Evolutionary conservation across 345 rosid species (phyloP), one percentile per base, ranked within the genome.

Genomic region (Eucalyptus marginata): DNA sequence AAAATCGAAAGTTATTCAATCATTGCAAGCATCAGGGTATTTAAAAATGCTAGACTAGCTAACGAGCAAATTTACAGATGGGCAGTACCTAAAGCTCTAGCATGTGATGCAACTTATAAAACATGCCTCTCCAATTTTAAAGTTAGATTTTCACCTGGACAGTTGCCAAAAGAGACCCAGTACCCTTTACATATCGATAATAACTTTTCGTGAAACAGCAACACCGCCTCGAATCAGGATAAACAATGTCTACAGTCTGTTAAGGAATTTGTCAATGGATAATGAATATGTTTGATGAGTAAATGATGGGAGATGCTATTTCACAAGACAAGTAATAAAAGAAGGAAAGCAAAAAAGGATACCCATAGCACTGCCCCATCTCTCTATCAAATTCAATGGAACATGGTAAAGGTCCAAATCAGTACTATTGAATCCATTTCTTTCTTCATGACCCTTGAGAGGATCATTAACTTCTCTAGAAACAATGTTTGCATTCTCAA

Each of bases 291-390:
- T 36, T 86, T 10, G 16, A 66, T 62, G 66, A 50, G 27, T 49
- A 27, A 24, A 89, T 8, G 24, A 58, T 29, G 47, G 29, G 47
- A 40, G 47, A 76, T 24, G 71, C 33, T 7, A 36, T 86, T 51
- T 76, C 1, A 76, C 29, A 66, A 64, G 62, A 49, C 87, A 27
- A 79, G 22, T 17, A 56, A 47, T 66, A 58, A 62, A 43, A n/a
- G 81, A 87, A 87, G 81, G 54, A 88, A 33, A 64, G 29, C 64
- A 22, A 88, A 89, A 49, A 91, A 93, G 95, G 96, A 94, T 97
- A 96, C 99, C 98, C 98, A 97, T 97, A 31, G 97, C 99, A 92
- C 94, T 93, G 92, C 98, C 98, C 99, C 99, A 97, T 90, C 99
- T 95, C 90, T 96, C 99, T 64, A 96, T 94, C 92, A 96, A 93